Evolutionary conservation across 164 flowering plant species (phyloP), one percentile per base, ranked within the genome.

Genomic region (Piper longum): DNA sequence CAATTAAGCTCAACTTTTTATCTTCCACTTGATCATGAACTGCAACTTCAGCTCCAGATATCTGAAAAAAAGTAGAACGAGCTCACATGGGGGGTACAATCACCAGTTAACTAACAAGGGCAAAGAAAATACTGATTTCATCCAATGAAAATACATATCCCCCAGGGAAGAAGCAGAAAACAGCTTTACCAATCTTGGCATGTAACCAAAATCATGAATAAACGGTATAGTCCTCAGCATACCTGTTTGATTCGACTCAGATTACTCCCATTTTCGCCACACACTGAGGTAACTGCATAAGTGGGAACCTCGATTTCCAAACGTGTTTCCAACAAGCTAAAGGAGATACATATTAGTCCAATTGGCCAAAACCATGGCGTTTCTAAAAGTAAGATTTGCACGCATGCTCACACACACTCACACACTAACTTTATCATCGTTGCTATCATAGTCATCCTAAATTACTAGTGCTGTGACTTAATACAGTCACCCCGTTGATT

Each of bases 21-120:
- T 95, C 96, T 48, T 88, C 81, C 17, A 16, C 77, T 56, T 88
- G 85, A 72, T 90, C 89, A 43, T 76, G 88, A 60, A 88, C 77
- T 18, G 60, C 75, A 39, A 93, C 91, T 68, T 78, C 81, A 41
- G 98, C 98, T 66, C 96, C 96, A 8, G 97, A 93, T 42, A 93
- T 90, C 98, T 93, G 84, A 71, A 41, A 66, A 48, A 40, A 59
- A 6, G 41, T 26, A 12, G 52, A 63, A 57, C 36, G 41, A n/a
- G 42, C 4, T 8, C 4, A 26, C 5, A 57, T 26, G 52, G 9
- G 9, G 9, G 36, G 36, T 26, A 26, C 36, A 26, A 26, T 26
- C 36, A 26, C 36, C 36, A 26, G 36, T 26, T 26, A 26, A 26
- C 36, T 26, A 26, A 26, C 36, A 26, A 26, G 36, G 36, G 36